Evolutionary conservation across 2,329 filamentous ascomycete genomes (phyloP), one percentile per base, ranked within the genome.

Genomic region (Kalaharituber pfeilii): DNA sequence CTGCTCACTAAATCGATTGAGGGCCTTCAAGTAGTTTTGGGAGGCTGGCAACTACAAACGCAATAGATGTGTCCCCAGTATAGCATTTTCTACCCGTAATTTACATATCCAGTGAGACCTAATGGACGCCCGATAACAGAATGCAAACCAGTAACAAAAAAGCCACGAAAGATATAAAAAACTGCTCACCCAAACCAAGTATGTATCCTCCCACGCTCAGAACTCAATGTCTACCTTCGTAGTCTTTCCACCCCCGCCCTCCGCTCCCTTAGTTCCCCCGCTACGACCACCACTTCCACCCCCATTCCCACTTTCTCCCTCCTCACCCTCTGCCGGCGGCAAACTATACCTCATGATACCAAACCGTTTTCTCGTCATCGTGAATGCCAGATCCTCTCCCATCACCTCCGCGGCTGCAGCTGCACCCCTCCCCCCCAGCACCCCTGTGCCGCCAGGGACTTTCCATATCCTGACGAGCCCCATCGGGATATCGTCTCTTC

Each of bases 381-480:
- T 88, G 67, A 98, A 98, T 3, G 87, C 87, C 68, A 94, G 76
- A 68, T 95, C 87, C 64, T 94, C 85, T 24, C 84, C 80, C 58
- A 79, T 80, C 55, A 77, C 77, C 36, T 77, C 73, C 56, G 79
- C 79, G n/a, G 30, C 30, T 36, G 9, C 30, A 36, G 9, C 30
- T 6, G 42, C 42, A 1, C 91, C 89, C 61, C 84, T 86, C 66
- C 96, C 89, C 56, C 93, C 85, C 60, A 86, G 81, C 0, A 94
- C 73, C 42, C 22, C 25, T 13, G 13, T 25, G 11, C 22, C 42
- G 30, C 30, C 30, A 0, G 91, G 89, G 30, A 96, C 69, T 53
- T 81, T 81, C 67, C 94, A 86, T 0, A 93, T 78, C 58, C 81
- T 84, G 18, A 96, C 70, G 68, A 96, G 78, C 1, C 91, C 91